Percentiles rank a stretch among this genome's conserved stretches.
These are phyloP conservation scores for Plectosphaerella plurivora DNA, from an alignment of 2,329 filamentous ascomycete species.

Conservation along the genomic window DNA sequence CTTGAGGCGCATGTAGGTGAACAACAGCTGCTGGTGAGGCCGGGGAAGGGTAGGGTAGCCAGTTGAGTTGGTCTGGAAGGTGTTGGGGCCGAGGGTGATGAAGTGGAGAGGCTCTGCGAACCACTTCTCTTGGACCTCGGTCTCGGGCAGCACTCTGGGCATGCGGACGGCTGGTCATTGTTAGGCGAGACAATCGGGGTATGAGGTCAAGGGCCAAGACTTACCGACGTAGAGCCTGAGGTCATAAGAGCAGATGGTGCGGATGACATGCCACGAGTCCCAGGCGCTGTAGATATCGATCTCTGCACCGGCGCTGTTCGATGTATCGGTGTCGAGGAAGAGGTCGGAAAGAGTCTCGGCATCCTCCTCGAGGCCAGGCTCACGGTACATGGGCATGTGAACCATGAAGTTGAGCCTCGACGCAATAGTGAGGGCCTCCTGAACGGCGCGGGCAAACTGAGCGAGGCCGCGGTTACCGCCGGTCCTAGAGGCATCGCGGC, in stretches of 20 bases:
- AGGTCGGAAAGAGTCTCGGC: conserved; percentile 46
- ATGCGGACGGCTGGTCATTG: conserved; percentile 45
- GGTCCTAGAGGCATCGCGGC: conserved; percentile 52
- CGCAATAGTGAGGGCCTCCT: conserved; percentile 71
- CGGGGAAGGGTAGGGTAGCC: conserved; percentile 59
- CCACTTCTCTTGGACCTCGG: conserved; percentile 61
- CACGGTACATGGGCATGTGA: conserved; percentile 78
- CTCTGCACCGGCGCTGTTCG: conserved; percentile 10
- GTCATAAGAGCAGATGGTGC: conserved; percentile 82
- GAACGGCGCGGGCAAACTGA: conserved; percentile 79
- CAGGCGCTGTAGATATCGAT: conserved; percentile 75
- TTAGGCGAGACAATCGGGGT: background rate
- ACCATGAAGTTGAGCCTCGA: conserved; percentile 76
- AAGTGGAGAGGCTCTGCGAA: conserved; percentile 65
- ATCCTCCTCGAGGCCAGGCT: conserved; percentile 53
- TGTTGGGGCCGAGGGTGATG: conserved; percentile 46
- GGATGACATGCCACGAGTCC: conserved; percentile 91
- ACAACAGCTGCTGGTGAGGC: conserved; percentile 57
- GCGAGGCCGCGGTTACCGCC: conserved; percentile 48
- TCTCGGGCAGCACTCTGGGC: conserved; percentile 54
- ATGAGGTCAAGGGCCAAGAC: conserved; percentile 23
- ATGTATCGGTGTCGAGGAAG: conserved; percentile 23
- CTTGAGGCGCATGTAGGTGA: conserved; percentile 61
- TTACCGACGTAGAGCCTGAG: conserved; percentile 77
- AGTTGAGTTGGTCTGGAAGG: conserved; percentile 56